phyloP scores from a whole-genome alignment of 1,139 yeast genomes.

The Protomyces arabidopsidicola region DNA sequence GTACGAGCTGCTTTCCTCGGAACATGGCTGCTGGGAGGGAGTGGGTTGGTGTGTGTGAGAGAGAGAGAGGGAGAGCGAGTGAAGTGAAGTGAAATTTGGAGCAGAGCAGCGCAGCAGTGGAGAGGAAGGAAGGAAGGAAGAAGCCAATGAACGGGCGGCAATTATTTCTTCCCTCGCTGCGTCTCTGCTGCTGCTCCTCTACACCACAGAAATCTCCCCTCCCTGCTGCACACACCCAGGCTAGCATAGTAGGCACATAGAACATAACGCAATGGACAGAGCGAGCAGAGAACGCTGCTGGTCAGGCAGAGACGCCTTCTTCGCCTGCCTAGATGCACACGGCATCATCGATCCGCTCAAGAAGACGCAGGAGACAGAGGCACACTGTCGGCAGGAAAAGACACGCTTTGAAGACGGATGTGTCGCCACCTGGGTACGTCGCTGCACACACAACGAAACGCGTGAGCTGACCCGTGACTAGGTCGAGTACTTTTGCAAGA shows the following conservation, averaged over 20 bases:
- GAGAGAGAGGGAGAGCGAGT: neutral
- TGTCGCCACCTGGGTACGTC: constrained; percentile 22
- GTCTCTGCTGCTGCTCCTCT: too few species aligned
- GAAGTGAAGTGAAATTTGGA: neutral
- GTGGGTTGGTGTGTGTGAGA: neutral
- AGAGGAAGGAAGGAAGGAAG: neutral
- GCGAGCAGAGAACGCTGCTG: constrained; percentile 24
- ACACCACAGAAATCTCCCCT: too few species aligned
- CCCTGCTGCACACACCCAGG: too few species aligned
- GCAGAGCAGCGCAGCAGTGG: neutral
- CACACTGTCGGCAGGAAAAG: constrained; percentile 6
- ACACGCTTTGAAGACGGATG: constrained; percentile 12
- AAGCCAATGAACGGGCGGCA: too few species aligned
- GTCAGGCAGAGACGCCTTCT: constrained; percentile 21
- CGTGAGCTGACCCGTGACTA: neutral
- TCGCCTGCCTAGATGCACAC: constrained; percentile 20
- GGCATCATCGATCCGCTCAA: constrained; percentile 19
- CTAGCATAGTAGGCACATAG: too few species aligned
- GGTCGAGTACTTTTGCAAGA: constrained; percentile 26
- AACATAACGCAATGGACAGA: constrained; percentile 9
- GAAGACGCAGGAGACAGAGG: constrained; percentile 1
- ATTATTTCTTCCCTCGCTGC: too few species aligned
- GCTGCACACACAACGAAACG: too few species aligned
- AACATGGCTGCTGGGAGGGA: neutral
- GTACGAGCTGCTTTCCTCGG: neutral